Percentiles rank a stretch among this genome's conserved stretches.
Conservation (phyloP, 345 rosid genomes). For the Raphanus sativus region DNA sequence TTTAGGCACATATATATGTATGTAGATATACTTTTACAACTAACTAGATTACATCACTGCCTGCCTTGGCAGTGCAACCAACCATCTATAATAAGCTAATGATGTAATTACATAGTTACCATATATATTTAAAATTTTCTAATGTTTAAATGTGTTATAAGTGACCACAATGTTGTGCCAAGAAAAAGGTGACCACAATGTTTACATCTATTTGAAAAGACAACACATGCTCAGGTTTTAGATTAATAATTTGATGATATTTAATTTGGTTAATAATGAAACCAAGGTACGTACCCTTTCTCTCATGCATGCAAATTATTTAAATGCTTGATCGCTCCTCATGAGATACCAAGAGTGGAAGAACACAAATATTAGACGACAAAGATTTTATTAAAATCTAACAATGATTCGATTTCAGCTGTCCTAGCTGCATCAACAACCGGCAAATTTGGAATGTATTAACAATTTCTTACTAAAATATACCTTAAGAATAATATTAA, state of each 20-base stretch:
- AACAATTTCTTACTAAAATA: background rate
- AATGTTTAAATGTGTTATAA: background rate
- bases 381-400: slow-evolving; percentile 17
- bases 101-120: background rate
- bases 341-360: slow-evolving; percentile 24
- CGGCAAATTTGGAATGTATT: slow-evolving; percentile 20
- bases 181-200: background rate
- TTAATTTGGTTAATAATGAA: background rate
- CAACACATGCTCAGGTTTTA: slow-evolving; percentile 22
- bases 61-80: background rate
- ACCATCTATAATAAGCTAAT: background rate
- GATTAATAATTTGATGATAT: background rate
- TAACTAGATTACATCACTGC: background rate
- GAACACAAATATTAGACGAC: slow-evolving; percentile 36
- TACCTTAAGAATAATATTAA: background rate
- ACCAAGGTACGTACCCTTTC: background rate
- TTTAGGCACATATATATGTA: too few relatives aligned
- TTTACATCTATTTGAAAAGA: slow-evolving; percentile 7
- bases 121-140: background rate
- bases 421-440: slow-evolving; percentile 22
- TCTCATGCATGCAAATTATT: slow-evolving; percentile 25
- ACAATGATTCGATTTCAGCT: background rate
- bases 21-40: background rate
- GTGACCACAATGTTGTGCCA: background rate
- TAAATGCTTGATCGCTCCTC: slow-evolving; percentile 8